Base-by-base conservation (phyloP, 1,139 yeast species). In the Meyerozyma carpophila region DNA sequence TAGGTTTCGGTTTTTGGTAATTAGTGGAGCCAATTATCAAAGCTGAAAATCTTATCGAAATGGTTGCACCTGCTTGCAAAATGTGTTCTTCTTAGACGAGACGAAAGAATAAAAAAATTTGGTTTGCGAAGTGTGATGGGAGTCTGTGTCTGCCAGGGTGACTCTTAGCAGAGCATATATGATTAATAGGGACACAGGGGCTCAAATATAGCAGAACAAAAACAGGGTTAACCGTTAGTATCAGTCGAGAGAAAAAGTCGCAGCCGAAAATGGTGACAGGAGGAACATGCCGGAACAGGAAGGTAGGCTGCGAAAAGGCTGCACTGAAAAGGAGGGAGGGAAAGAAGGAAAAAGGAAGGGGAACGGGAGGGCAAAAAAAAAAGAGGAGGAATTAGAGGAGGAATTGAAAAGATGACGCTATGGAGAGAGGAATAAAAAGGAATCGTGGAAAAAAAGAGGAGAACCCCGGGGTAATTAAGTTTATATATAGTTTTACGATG, bases 231-330 rank as follows among this genome's bases (percentile, higher is more conserved):
- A 31, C 34, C 34, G 34, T 31, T 31, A 31, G 34, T 31, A 31
- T 31, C 34, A 31, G 34, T 31, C 34, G 34, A 31, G 26, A 10
- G 37, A 34, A 34, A 34, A 34, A 34, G 37, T 34, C 37, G 37
- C 37, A 34, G 37, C 27, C 36, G 27, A 26, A 18, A 27, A 21
- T 10, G 37, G 26, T 16, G 37, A 34, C 25, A 38, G 44, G n/a
- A 21, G 24, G 37, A 41, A 21, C 29, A 28, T 24, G 37, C 42
- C 28, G 41, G 25, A 28, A 27, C n/a, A 21, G 26, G 37, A 34
- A 34, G 9, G 21, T 34, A n/a, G 37, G 37, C 37, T 34, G 37
- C 37, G 37, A 34, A 34, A 31, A 27, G 29, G 36, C 16, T 32
- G 36, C 36, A 32, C 18, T 16, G 8, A 32, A 16, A 14, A 13